These are phyloP conservation scores for Avena insularis DNA, from an alignment of 176 grass and related monocot species.

Conservation along the genomic window DNA sequence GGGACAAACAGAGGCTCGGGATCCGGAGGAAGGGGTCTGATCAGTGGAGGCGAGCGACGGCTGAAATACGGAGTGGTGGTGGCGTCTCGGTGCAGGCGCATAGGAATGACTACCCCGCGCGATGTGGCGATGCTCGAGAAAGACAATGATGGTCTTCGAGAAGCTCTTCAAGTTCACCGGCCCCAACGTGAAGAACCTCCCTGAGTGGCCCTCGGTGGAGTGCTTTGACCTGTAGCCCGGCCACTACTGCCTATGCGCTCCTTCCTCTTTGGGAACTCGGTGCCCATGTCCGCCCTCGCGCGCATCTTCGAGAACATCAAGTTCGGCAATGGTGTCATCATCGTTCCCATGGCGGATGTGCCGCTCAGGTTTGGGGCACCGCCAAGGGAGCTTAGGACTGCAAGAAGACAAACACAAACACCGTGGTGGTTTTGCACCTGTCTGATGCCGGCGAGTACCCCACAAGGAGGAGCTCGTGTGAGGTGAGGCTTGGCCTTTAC, in stretches of 20 bases:
- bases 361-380: slow-evolving; percentile 79
- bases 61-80: too few species aligned
- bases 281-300: slow-evolving; percentile 78
- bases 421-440: slow-evolving; percentile 77
- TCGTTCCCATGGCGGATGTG: slow-evolving; percentile 34
- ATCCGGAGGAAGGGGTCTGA: too few species aligned
- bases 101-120: too few species aligned
- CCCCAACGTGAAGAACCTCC: slow-evolving; percentile 29
- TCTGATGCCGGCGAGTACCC: slow-evolving; percentile 74
- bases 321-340: slow-evolving; percentile 60
- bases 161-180: slow-evolving; percentile 90
- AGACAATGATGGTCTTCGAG: slow-evolving; percentile 43
- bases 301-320: slow-evolving; percentile 83
- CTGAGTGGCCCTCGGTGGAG: slow-evolving; percentile 69
- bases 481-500: background rate
- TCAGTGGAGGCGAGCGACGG: too few species aligned
- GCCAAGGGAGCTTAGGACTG: slow-evolving; percentile 76
- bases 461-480: slow-evolving; percentile 79
- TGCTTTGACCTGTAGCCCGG: slow-evolving; percentile 56
- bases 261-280: slow-evolving; percentile 91
- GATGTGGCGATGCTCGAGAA: background rate
- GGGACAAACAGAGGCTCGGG: too few species aligned
- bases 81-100: too few species aligned
- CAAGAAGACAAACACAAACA: slow-evolving; percentile 77
- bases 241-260: slow-evolving; percentile 81